Base-by-base conservation (phyloP, 495 filamentous ascomycete species). In the Aspergillus funiculosus region DNA sequence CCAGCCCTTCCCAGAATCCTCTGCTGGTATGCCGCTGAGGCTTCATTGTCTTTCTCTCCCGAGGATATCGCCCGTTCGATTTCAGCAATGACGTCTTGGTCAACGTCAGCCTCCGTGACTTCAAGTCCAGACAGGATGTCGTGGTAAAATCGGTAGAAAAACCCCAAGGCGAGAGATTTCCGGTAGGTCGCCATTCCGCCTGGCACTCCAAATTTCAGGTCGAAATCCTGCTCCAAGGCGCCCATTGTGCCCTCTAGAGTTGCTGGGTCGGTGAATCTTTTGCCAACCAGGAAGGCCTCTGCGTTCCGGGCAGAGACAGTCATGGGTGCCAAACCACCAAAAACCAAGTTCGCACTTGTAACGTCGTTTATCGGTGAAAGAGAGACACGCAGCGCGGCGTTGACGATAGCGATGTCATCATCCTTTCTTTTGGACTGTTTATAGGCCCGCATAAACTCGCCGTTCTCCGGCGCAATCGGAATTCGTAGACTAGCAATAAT, bases 361-460 rank as follows among this genome's bases (percentile, higher is more conserved):
- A 95, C 87, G 8, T 76, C 60, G 27, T 89, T 74, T 3, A 67
- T 66, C 1, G 82, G 74, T 24, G 78, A 76, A 2, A 97, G 65
- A 2, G 72, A 73, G 5, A 95, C 73, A 32, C 85, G 80, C 27
- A 96, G 62, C 4, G 88, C 85, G 6, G 84, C 78, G 46, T 91
- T 96, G 29, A 95, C 91, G 46, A 97, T 95, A 7, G 91, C 91
- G 60, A 95, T 95, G 66, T 97, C 91, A 62, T 95, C 91, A 57
- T 96, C 91, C 55, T 95, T 95, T 39, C 91, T 72, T 72, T 96
- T 97, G 0, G 91, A 80, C 57, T 96, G 91, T 63, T 97, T 97
- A 64, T 95, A 96, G 2, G 91, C 80, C 13, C 78, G 72, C 50
- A 90, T 77, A 66, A 73, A 54, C 71, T 76, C 20, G 62, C 71